Evolutionary conservation across 352 stramenopile genomes (phyloP).

Genomic region (Pythium biforme): DNA sequence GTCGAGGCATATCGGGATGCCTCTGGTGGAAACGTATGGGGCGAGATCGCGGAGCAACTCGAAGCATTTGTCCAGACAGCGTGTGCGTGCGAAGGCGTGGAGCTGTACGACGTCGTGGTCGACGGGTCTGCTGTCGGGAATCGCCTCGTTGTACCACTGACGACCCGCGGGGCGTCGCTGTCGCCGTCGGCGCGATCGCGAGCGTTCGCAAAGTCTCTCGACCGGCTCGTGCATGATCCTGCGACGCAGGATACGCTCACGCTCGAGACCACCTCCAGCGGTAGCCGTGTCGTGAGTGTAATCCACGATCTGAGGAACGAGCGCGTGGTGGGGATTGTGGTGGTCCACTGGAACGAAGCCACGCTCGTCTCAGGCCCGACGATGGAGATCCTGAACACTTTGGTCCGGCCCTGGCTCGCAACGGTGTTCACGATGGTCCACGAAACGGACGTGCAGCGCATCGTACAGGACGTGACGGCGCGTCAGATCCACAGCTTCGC

Average conservation of each 20-base stretch:
- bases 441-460: background rate
- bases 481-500: background rate
- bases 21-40: background rate
- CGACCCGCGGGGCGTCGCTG: background rate
- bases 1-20: background rate
- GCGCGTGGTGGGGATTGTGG: background rate
- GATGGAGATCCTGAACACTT: constrained; percentile 6
- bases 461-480: background rate
- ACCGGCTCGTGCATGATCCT: background rate
- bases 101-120: constrained; percentile 2
- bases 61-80: constrained; percentile 2
- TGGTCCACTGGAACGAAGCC: constrained; percentile 6
- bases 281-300: background rate
- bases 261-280: background rate
- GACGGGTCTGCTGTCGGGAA: background rate
- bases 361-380: background rate
- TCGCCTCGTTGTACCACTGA: background rate
- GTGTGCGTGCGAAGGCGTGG: constrained; percentile 13
- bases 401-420: constrained; percentile 12
- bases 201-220: background rate
- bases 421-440: background rate
- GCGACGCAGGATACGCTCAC: background rate
- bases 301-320: background rate
- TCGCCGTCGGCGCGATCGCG: constrained; percentile 2
- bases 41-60: background rate